phyloP scores from a whole-genome alignment of 2,329 filamentous ascomycete species.

The Scleromitrula shiraiana region DNA sequence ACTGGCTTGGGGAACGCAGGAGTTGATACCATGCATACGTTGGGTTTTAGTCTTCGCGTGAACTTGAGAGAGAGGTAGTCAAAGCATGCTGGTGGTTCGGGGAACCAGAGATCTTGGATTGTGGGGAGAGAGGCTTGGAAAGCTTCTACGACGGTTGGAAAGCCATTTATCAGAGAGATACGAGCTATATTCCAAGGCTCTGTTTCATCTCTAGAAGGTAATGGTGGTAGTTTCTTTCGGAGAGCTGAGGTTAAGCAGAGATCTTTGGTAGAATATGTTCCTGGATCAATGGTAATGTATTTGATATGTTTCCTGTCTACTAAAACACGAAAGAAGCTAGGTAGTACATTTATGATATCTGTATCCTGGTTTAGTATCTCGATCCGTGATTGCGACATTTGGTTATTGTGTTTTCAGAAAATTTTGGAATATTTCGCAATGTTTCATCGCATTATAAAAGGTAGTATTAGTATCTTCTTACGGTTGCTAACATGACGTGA shows the following conservation, averaged over 20 bases:
- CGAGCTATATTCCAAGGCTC: constrained; percentile 33
- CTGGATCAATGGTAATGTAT: constrained; percentile 34
- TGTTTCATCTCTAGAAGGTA: constrained; percentile 30
- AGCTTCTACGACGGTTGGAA: constrained; percentile 24
- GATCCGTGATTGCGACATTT: not conserved
- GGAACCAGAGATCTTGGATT: constrained; percentile 30
- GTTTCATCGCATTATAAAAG: too few species aligned
- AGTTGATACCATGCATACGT: constrained; percentile 14
- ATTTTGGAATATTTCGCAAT: not conserved
- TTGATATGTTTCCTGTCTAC: constrained; percentile 28
- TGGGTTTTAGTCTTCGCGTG: constrained; percentile 12
- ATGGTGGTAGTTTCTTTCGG: constrained; percentile 30
- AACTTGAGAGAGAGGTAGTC: constrained; percentile 31
- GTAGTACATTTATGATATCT: constrained; percentile 8
- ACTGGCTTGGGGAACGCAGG: constrained; percentile 14
- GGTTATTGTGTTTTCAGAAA: not conserved
- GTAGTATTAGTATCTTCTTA: too few species aligned
- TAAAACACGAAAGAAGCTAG: constrained; percentile 13
- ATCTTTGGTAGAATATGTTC: constrained; percentile 29
- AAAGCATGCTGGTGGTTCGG: constrained; percentile 23
- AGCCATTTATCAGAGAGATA: constrained; percentile 25
- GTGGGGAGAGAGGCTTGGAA: constrained; percentile 26
- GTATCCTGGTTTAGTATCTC: constrained; percentile 12
- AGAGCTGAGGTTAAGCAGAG: constrained; percentile 30
- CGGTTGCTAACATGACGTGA: too few species aligned